Evolutionary conservation across 2,329 filamentous ascomycete genomes (phyloP), one percentile per base, ranked within the genome.

Genomic region (Claviceps humidiphila): DNA sequence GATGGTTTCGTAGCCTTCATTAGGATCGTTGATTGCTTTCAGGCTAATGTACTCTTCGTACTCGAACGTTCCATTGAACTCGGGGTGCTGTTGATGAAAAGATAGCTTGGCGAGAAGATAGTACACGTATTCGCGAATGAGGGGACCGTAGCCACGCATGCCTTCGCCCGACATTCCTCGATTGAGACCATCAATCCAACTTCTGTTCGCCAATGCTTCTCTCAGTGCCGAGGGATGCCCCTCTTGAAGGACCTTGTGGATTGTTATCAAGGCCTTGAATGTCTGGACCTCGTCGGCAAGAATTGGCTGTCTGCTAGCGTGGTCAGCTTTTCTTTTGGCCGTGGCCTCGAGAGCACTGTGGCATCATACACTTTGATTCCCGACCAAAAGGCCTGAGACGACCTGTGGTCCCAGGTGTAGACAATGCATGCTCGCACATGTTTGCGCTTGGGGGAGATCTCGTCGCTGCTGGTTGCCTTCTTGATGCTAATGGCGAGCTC

Each of bases 391-490:
- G 90, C 88, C 66, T 82, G 78, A 43, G 90, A 95, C 58, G 86
- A 95, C 73, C 95, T 94, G 74, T 98, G 89, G 71, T 98, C 93
- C 93, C 93, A 98, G 54, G 91, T 97, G 70, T 97, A 97, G 46
- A 98, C 91, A 63, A 98, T 98, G 66, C 89, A 95, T 68, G 87
- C 89, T 65, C 93, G 87, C 54, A 98, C 93, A 86, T 98, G 93
- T 73, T 98, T 98, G 63, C 81, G 78, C 67, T 84, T 84, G 40
- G 81, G 81, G 6, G 81, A 81, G 1, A 81, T 78, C 66, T 86
- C 82, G 59, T 86, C 82, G 61, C 74, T 74, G 62, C 75, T 85
- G 50, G 82, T 86, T 17, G 82, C 82, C 65, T 86, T 86, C 64
- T 77, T 76, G 60, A 86, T 85, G 67, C 83, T 83, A 67, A 85